These are phyloP conservation scores for Mycosphaerella sp. DNA, from an alignment of 2,329 filamentous ascomycete species.

Conservation along the genomic window DNA sequence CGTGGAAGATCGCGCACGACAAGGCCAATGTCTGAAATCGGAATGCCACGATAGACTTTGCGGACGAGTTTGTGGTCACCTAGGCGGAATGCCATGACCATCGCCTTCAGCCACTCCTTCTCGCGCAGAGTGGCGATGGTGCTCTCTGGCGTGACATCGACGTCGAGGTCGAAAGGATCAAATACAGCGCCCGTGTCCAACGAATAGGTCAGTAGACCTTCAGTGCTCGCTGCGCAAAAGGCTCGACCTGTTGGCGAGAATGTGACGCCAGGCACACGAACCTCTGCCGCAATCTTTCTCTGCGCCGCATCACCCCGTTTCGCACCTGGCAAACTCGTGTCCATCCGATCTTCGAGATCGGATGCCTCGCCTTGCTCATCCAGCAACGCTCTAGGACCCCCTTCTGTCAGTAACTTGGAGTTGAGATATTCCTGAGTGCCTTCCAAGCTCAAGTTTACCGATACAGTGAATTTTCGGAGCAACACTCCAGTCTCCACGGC, in stretches of 20 bases:
- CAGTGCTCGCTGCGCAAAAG: constrained; percentile 92
- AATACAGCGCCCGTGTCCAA: constrained; percentile 79
- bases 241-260: constrained; percentile 85
- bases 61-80: constrained; percentile 78
- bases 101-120: constrained; percentile 78
- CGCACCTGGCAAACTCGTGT: constrained; percentile 73
- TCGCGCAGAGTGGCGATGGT: constrained; percentile 63
- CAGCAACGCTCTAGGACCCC: constrained; percentile 74
- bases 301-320: constrained; percentile 80
- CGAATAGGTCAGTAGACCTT: constrained; percentile 89
- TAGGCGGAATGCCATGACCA: constrained; percentile 95
- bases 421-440: constrained; percentile 97
- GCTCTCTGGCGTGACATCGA: constrained; percentile 80
- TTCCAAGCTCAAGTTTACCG: constrained; percentile 88
- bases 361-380: constrained; percentile 84
- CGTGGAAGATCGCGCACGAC: constrained; percentile 72
- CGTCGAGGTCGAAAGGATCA: constrained; percentile 92
- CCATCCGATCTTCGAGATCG: constrained; percentile 77
- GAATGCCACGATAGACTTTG: constrained; percentile 77
- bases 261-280: constrained; percentile 74
- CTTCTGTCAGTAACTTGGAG: constrained; percentile 84
- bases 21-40: constrained; percentile 65
- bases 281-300: constrained; percentile 69
- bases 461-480: constrained; percentile 92
- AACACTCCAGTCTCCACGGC: constrained; percentile 88